Conservation (phyloP, 2,329 filamentous ascomycete species). For the Nothophoma quercina region DNA sequence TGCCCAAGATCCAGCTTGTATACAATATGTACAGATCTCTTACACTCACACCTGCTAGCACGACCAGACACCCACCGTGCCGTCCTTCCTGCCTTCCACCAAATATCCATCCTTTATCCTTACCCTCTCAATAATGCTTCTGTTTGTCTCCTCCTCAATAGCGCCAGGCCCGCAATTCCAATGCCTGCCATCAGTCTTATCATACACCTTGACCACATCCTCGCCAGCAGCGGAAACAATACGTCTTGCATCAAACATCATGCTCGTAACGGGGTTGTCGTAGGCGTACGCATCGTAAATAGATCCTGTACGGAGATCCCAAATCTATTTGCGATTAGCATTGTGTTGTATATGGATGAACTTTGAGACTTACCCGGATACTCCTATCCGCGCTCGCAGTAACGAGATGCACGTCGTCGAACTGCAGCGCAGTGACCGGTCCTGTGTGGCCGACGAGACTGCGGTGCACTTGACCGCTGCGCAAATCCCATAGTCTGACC, state of each 20-base stretch:
- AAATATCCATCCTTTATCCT: slow-evolving; percentile 93
- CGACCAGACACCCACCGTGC: slow-evolving; percentile 85
- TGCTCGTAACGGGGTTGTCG: slow-evolving; percentile 87
- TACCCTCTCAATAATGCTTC: slow-evolving; percentile 75
- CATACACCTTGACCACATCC: slow-evolving; percentile 95
- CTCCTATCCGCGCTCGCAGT: slow-evolving; percentile 93
- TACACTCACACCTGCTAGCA: slow-evolving; percentile 36
- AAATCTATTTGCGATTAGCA: slow-evolving; percentile 72
- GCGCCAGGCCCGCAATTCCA: slow-evolving; percentile 95
- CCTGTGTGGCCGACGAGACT: slow-evolving; percentile 96
- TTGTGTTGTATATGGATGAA: not conserved
- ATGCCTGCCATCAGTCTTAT: slow-evolving; percentile 93
- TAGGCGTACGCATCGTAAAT: slow-evolving; percentile 97
- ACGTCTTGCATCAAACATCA: slow-evolving; percentile 93
- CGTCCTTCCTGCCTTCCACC: slow-evolving; percentile 87
- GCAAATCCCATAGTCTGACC: slow-evolving; percentile 95
- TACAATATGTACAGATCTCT: slow-evolving; percentile 27
- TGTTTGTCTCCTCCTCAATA: slow-evolving; percentile 67
- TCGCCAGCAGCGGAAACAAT: slow-evolving; percentile 92
- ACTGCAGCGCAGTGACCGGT: slow-evolving; percentile 91
- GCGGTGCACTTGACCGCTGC: slow-evolving; percentile 95
- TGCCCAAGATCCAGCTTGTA: slow-evolving; percentile 19
- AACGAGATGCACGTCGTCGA: slow-evolving; percentile 93
- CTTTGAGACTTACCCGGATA: slow-evolving; percentile 75
- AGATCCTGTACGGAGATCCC: slow-evolving; percentile 95